phyloP scores from a whole-genome alignment of 768 basidiomycete species.

The Gloeophyllum trabeum region DNA sequence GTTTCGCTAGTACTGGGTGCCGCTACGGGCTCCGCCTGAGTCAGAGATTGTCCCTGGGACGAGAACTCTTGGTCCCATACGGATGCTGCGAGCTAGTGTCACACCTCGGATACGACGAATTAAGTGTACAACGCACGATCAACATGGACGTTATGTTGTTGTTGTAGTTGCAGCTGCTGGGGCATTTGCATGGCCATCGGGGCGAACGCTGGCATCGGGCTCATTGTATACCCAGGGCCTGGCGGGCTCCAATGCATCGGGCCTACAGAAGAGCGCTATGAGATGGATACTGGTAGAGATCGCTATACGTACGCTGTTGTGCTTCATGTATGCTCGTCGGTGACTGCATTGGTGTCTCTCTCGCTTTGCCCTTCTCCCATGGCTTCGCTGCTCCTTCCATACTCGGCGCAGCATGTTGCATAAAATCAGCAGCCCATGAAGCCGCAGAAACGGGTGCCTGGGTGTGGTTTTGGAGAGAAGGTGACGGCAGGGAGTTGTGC shows the following conservation, averaged over 20 bases:
- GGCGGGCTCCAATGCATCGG: constrained; percentile 22
- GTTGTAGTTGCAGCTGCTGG: constrained; percentile 9
- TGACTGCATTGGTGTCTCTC: too few species aligned
- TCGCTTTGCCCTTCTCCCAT: too few species aligned
- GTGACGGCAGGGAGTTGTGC: constrained; percentile 31
- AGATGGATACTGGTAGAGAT: neutral
- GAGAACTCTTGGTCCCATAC: constrained; percentile 59
- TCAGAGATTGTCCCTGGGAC: neutral
- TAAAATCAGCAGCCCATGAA: constrained; percentile 59
- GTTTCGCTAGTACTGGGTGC: too few species aligned
- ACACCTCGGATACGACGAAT: neutral
- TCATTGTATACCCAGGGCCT: constrained; percentile 25
- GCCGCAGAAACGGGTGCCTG: constrained; percentile 15
- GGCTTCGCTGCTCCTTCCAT: too few species aligned
- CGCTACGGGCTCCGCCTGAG: constrained; percentile 3
- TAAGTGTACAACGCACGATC: constrained; percentile 28
- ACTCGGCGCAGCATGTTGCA: too few species aligned
- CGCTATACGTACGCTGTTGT: too few species aligned
- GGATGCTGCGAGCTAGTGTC: constrained; percentile 7
- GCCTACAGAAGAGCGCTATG: neutral
- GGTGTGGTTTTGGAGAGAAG: constrained; percentile 13
- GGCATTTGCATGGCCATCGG: constrained; percentile 7
- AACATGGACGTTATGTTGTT: constrained; percentile 16
- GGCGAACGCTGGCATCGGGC: constrained; percentile 23
- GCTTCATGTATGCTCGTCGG: too few species aligned